Evolutionary conservation across 1,284 basidiomycete species (phyloP).

Genomic region (Ustilago cynodontis): DNA sequence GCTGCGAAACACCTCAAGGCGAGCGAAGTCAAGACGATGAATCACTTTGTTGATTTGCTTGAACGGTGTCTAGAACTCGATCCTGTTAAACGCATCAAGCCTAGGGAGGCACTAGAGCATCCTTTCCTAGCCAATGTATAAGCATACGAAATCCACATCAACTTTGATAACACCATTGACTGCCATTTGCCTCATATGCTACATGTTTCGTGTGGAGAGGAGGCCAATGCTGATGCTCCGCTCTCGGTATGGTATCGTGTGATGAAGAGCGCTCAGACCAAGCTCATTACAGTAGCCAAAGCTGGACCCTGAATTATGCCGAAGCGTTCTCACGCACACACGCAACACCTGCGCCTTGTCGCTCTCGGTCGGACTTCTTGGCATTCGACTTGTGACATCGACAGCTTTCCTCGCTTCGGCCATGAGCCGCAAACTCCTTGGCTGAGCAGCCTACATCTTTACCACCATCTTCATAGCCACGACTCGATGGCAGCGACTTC

Average conservation of each 20-base stretch:
- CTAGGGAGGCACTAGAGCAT: slow-evolving; percentile 87
- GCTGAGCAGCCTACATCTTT: slow-evolving; percentile 4
- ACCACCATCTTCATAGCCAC: background rate
- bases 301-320: background rate
- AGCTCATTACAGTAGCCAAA: background rate
- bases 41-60: slow-evolving; percentile 87
- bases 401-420: background rate
- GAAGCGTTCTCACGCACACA: slow-evolving; percentile 6
- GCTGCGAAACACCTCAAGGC: slow-evolving; percentile 81
- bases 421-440: background rate
- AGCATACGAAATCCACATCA: too few relatives aligned
- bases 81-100: slow-evolving; percentile 84
- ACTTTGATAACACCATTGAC: too few relatives aligned
- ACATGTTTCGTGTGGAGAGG: background rate
- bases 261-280: background rate
- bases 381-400: background rate
- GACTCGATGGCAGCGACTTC: too few relatives aligned
- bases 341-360: background rate
- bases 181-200: background rate
- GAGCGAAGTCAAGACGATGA: slow-evolving; percentile 86
- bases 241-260: background rate
- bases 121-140: slow-evolving; percentile 75
- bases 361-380: background rate
- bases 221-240: background rate
- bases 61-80: slow-evolving; percentile 94